phyloP scores from a whole-genome alignment of 2,329 filamentous ascomycete species.

The Passalora sequoiae region DNA sequence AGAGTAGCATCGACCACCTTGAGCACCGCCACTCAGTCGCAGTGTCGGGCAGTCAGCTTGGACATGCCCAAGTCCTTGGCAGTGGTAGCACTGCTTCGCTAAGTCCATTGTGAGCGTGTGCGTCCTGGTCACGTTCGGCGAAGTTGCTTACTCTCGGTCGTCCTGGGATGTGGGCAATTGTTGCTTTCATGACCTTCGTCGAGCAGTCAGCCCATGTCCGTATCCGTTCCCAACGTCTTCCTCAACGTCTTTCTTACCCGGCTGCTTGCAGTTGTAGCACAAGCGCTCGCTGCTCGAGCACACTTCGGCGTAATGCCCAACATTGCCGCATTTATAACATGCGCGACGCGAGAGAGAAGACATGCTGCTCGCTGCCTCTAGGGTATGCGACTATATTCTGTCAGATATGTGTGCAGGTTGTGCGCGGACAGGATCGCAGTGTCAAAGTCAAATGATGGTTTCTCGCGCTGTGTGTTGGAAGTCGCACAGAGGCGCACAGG shows the following conservation, averaged over 20 bases:
- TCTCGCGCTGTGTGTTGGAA: not conserved
- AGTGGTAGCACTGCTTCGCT: slow-evolving; percentile 99
- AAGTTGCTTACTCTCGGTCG: slow-evolving; percentile 68
- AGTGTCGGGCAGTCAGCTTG: slow-evolving; percentile 98
- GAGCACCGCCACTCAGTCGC: slow-evolving; percentile 72
- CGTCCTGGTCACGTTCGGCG: too few relatives aligned
- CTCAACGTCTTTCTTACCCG: slow-evolving; percentile 47
- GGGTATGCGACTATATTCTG: slow-evolving; percentile 12
- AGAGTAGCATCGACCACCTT: slow-evolving; percentile 84
- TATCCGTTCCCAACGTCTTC: slow-evolving; percentile 26
- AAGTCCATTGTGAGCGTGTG: slow-evolving; percentile 24
- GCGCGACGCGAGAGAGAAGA: slow-evolving; percentile 51
- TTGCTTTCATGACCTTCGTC: slow-evolving; percentile 84
- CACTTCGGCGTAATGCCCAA: slow-evolving; percentile 65
- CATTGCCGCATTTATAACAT: slow-evolving; percentile 52
- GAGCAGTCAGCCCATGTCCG: slow-evolving; percentile 28
- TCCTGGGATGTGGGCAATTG: slow-evolving; percentile 91
- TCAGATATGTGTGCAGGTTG: slow-evolving; percentile 14
- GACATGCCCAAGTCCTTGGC: slow-evolving; percentile 95
- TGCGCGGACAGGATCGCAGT: too few relatives aligned
- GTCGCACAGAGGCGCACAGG: slow-evolving; percentile 8
- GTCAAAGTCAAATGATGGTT: too few relatives aligned
- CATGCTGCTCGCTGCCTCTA: slow-evolving; percentile 35
- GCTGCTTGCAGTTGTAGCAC: slow-evolving; percentile 99
- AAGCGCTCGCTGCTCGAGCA: slow-evolving; percentile 97